phyloP scores from a whole-genome alignment of 805 yeast species.

The Barnettozyma sucrosica region DNA sequence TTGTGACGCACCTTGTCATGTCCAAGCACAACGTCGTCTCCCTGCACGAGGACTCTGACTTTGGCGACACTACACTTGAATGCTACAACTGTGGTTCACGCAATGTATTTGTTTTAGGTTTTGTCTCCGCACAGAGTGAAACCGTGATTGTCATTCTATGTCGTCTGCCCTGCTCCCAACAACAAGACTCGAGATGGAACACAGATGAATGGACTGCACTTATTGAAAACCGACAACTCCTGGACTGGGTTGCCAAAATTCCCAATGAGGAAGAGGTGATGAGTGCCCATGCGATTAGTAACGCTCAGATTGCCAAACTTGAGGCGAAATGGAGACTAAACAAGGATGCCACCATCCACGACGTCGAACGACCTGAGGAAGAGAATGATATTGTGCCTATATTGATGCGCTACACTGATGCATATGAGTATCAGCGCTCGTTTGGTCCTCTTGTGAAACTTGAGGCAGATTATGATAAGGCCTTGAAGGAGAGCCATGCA shows the following conservation, averaged over 20 bases:
- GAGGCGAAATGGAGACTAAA: constrained; percentile 81
- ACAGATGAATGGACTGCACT: constrained; percentile 82
- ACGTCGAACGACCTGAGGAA: constrained; percentile 46
- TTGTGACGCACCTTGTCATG: constrained; percentile 77
- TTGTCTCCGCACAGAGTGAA: constrained; percentile 80
- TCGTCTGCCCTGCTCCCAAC: constrained; percentile 81
- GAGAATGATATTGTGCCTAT: constrained; percentile 66
- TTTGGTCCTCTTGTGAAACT: constrained; percentile 78
- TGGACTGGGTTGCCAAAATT: constrained; percentile 73
- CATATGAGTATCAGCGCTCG: constrained; percentile 76
- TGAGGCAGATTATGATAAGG: constrained; percentile 77
- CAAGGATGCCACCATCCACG: constrained; percentile 64
- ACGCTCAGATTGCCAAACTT: constrained; percentile 60
- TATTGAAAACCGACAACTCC: constrained; percentile 70
- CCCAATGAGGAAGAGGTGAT: constrained; percentile 62
- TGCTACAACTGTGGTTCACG: constrained; percentile 86
- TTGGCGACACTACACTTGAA: constrained; percentile 84
- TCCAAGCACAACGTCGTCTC: constrained; percentile 71
- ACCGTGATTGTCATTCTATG: constrained; percentile 83
- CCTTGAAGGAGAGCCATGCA: constrained; percentile 70
- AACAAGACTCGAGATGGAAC: constrained; percentile 78
- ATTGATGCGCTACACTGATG: constrained; percentile 72
- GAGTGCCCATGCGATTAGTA: constrained; percentile 50
- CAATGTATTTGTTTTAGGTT: constrained; percentile 78
- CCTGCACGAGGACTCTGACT: constrained; percentile 71